Base-by-base conservation (phyloP, 2,329 filamentous ascomycete species). In the Arthrobotrys sinensis region DNA sequence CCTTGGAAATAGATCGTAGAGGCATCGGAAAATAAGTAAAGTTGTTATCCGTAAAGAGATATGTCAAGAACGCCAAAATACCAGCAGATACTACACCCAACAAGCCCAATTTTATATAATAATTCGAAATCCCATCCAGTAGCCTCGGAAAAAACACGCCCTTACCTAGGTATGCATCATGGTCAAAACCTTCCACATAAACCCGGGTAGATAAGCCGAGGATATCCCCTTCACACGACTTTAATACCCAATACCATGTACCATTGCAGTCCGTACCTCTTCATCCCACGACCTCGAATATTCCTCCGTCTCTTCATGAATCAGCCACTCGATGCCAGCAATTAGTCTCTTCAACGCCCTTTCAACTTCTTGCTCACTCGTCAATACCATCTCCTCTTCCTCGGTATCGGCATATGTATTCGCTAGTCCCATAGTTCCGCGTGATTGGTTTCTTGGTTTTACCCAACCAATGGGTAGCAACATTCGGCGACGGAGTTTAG, bases 401-500 rank as follows among this genome's bases (percentile, higher is more conserved):
- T 76, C 72, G n/a, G 50, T 66, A 16, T 71, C 66, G n/a, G 73
- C 66, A 48, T 77, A 77, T 2, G 73, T 65, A 48, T 66, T 77
- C 12, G 73, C 43, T 10, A 77, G 21, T 16, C 43, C 67, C 11
- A 62, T 43, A 3, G 19, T 32, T 21, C 43, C 16, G 11, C 50
- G 57, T 19, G 63, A 46, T 36, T 45, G 65, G n/a, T 43, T 65
- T 46, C 52, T 53, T 8, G 70, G 70, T 55, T 71, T 81, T 28
- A 84, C 84, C 85, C 85, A 86, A 1, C 85, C 85, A 77, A 86
- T 85, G 0, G 85, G 85, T 57, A 86, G 79, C 11, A 86, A 83
- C 66, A 86, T 80, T 62, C 85, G 83, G 21, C 85, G 81, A 43
- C 83, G 81, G 0, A 83, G 83, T 11, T 80, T 80, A 4, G 77